These are phyloP conservation scores for Arabis hirsuta DNA, from an alignment of 345 rosid genomes.

Conservation along the genomic window DNA sequence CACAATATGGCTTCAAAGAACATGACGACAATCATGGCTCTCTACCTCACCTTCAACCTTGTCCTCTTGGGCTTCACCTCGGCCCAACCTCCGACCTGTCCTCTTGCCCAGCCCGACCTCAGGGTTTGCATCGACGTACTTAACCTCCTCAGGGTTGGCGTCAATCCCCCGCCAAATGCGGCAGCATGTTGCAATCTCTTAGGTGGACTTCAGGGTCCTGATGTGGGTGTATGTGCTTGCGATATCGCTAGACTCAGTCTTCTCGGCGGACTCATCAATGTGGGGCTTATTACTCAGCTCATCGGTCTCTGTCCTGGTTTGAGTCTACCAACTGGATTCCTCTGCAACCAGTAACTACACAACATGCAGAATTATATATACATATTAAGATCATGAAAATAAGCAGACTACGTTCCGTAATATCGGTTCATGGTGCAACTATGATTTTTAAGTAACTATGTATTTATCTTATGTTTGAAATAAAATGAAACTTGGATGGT, in stretches of 20 bases:
- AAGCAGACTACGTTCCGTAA: conserved; percentile 17
- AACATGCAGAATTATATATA: not conserved
- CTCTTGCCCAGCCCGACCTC: not conserved
- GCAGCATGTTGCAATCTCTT: not conserved
- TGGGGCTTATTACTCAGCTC: not conserved
- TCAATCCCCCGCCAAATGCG: not conserved
- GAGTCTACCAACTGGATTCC: not conserved
- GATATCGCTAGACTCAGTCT: not conserved
- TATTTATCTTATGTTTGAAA: conserved; percentile 7
- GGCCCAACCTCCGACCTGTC: conserved; percentile 17
- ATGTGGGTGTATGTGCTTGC: conserved; percentile 2
- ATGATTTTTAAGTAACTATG: not conserved
- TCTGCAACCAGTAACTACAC: not conserved
- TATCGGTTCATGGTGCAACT: conserved; percentile 19
- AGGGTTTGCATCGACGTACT: not conserved
- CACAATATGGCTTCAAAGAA: conserved; percentile 28
- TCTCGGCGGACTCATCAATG: not conserved
- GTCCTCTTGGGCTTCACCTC: conserved; percentile 25
- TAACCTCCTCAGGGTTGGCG: not conserved
- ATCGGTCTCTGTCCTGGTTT: not conserved
- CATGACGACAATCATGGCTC: conserved; percentile 27
- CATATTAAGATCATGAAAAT: conserved; percentile 5
- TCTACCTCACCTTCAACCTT: conserved; percentile 33
- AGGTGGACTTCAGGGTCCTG: not conserved
- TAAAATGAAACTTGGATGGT: not conserved